phyloP scores from a whole-genome alignment of 2,329 filamentous ascomycete species.

The Trichoderma sp. region DNA sequence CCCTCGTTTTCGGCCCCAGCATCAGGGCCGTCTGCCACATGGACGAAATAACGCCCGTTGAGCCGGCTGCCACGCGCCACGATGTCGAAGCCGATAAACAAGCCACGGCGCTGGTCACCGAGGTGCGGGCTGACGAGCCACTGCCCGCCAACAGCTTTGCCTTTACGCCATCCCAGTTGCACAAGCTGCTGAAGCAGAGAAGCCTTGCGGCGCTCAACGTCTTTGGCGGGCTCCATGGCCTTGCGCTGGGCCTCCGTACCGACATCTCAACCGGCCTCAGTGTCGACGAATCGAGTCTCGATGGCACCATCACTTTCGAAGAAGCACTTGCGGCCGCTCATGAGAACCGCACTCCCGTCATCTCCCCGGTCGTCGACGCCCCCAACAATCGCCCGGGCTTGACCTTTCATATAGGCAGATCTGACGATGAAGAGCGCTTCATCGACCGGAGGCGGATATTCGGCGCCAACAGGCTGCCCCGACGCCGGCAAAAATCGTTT shows the following conservation, averaged over 20 bases:
- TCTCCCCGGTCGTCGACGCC: conserved; percentile 30
- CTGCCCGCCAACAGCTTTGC: conserved; percentile 52
- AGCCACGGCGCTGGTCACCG: conserved; percentile 28
- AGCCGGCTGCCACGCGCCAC: conserved; percentile 18
- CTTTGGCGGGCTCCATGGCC: conserved; percentile 58
- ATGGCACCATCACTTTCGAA: conserved; percentile 52
- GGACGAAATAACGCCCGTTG: conserved; percentile 38
- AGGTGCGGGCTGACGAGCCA: conserved; percentile 37
- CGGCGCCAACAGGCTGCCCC: conserved; percentile 60
- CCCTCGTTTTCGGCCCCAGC: conserved; percentile 27
- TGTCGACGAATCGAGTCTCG: conserved; percentile 52
- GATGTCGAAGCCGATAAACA: conserved; percentile 17
- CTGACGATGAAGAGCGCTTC: conserved; percentile 36
- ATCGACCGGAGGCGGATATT: conserved; percentile 71
- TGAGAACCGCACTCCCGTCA: conserved; percentile 37
- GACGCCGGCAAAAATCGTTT: conserved; percentile 70
- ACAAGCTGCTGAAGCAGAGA: conserved; percentile 57
- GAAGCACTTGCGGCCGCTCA: conserved; percentile 51
- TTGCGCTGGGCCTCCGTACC: conserved; percentile 56
- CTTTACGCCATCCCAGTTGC: conserved; percentile 57
- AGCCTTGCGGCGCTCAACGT: conserved; percentile 53
- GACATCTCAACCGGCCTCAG: conserved; percentile 53
- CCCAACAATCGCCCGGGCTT: conserved; percentile 34
- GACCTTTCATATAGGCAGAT: conserved; percentile 38
- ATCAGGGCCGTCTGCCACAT: conserved; percentile 33